Evolutionary conservation across 2,329 filamentous ascomycete genomes (phyloP), one percentile per base, ranked within the genome.

Genomic region (Fusarium xyrophilum): DNA sequence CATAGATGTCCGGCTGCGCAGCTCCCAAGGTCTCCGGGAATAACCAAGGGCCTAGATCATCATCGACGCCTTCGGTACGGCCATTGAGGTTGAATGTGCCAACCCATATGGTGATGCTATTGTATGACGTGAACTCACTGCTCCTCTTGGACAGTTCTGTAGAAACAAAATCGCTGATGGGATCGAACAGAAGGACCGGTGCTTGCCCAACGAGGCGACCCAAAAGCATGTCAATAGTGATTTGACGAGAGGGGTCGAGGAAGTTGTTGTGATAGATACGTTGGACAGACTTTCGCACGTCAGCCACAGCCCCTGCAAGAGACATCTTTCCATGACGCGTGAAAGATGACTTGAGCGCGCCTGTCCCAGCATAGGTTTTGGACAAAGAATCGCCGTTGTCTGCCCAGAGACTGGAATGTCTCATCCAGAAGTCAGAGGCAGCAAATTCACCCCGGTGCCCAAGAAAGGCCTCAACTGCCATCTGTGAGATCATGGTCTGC

Each of bases 211-310:
- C 90, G 40, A 97, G 81, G 56, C 93, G 87, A 5, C 95, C 95
- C 8, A 99, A 84, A 9, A 99, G 85, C 81, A 97, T 90, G 78
- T 99, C 96, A 70, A 99, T 98, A 2, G 93, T 97, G 71, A 93
- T 94, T 76, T 99, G 96, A 47, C 93, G 86, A 25, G 90, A 92
- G 69, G 97, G 97, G 77, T 99, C 96, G 12, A 93, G 88, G 77
- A 99, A 98, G 76, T 97, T 98, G 81, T 99, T 99, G 81, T 97
- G 95, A 76, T 97, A 98, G 67, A 97, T 87, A 63, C 96, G 87
- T 54, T 96, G 96, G 2, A 95, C 94, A 69, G 93, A 97, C 79
- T 99, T 99, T 56, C 95, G 88, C 44, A 93, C 91, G 81, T 99
- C 96, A n/a, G 96, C 94, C 71, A 99, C 88, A 14, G 94, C 93